A percentile compares a stretch with the other conserved stretches of the same genome.
These are phyloP conservation scores for Opeltia flavorubescens DNA, from an alignment of 495 filamentous ascomycete genomes.

Conservation along the genomic window DNA sequence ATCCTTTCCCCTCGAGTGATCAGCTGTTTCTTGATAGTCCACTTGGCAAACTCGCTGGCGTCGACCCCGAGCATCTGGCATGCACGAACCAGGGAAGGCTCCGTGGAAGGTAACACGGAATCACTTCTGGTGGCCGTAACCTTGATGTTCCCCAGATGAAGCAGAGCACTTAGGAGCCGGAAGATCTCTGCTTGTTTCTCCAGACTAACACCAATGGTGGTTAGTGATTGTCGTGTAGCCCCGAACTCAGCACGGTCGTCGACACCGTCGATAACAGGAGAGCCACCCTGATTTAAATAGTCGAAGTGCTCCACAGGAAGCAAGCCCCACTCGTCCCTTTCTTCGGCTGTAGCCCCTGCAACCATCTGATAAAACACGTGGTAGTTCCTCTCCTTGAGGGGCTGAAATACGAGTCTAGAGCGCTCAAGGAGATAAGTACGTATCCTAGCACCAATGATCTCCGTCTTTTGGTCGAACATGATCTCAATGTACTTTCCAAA, in stretches of 20 bases:
- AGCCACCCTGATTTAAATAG: conserved; percentile 91
- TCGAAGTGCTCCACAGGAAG: conserved; percentile 78
- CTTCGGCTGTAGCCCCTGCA: conserved; percentile 77
- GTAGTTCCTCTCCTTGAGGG: conserved; percentile 94
- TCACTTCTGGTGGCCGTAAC: conserved; percentile 83
- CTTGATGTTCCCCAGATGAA: conserved; percentile 93
- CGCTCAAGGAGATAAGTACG: conserved; percentile 90
- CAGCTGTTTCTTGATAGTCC: conserved; percentile 98
- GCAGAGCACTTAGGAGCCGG: conserved; percentile 75
- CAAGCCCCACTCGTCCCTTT: conserved; percentile 64
- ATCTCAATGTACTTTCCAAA: conserved; percentile 99
- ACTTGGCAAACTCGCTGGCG: conserved; percentile 79
- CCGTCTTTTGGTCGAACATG: conserved; percentile 89
- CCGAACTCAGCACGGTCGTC: conserved; percentile 89
- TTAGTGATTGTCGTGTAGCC: conserved; percentile 70
- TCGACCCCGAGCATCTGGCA: conserved; percentile 83
- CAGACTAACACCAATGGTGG: conserved; percentile 72
- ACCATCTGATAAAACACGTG: conserved; percentile 98
- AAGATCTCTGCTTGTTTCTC: conserved; percentile 73
- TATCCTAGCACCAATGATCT: conserved; percentile 96
- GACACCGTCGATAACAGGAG: conserved; percentile 83
- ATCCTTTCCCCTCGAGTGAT: conserved; percentile 97
- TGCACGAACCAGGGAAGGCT: conserved; percentile 69
- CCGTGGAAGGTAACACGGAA: conserved; percentile 63
- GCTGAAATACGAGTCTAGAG: conserved; percentile 95